Percentiles rank a stretch among this genome's conserved stretches.
Evolutionary conservation across 2,329 filamentous ascomycete species (phyloP).

Genomic region (Ceratocystis papillata): DNA sequence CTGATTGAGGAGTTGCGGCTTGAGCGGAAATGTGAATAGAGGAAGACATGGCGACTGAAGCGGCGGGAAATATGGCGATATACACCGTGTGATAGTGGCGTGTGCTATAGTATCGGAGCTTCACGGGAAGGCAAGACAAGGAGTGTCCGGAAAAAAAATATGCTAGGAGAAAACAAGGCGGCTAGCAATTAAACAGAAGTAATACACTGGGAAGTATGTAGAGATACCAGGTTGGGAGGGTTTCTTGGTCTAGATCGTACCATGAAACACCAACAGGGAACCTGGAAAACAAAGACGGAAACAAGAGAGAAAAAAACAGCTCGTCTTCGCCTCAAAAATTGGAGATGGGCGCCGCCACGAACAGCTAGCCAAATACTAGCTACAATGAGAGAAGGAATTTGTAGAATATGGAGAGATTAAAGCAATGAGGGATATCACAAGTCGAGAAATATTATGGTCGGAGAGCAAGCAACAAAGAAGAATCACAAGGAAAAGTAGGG

Average conservation of each 20-base stretch:
- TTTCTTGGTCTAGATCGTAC: slow-evolving; percentile 8
- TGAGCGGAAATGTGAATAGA: slow-evolving; percentile 56
- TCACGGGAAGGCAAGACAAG: neutral
- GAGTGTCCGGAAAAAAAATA: neutral
- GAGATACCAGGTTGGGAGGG: neutral
- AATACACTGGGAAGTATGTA: slow-evolving; percentile 13
- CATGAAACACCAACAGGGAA: slow-evolving; percentile 5
- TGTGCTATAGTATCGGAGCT: neutral
- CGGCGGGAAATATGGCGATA: neutral
- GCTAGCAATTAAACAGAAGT: neutral
- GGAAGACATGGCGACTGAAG: slow-evolving; percentile 45
- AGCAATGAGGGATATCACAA: neutral
- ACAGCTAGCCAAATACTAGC: neutral
- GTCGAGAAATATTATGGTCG: neutral
- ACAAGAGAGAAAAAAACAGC: slow-evolving; percentile 12
- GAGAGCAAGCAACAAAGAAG: neutral
- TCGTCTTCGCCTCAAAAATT: neutral
- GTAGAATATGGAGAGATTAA: neutral
- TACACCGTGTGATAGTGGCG: neutral
- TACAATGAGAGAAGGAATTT: neutral
- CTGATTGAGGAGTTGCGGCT: slow-evolving; percentile 30
- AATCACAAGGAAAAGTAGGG: neutral
- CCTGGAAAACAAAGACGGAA: neutral
- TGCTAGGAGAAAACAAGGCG: neutral
- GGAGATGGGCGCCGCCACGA: neutral